Evolutionary conservation across 148 eudicot species (phyloP), one percentile per base, ranked within the genome.

Genomic region (Spergularia bocconei): DNA sequence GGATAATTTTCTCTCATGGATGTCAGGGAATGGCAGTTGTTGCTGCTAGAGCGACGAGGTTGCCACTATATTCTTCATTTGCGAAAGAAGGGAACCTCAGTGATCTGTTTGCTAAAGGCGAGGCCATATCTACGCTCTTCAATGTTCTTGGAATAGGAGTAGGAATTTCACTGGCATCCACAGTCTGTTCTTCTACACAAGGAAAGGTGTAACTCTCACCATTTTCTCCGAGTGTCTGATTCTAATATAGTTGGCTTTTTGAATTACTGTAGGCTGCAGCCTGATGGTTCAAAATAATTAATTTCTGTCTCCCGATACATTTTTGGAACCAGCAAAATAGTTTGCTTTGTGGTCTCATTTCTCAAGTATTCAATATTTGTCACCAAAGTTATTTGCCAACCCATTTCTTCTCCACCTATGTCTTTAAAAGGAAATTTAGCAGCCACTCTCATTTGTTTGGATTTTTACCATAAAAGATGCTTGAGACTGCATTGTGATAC

Each of bases 1-100:
- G 7, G 21, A 55, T 50, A 44, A 19, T 9, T 44, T 56, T 65
- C 25, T 47, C 51, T 64, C 44, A 44, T 69, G 61, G 69, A 82
- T 75, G 61, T 59, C 83, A 94, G 99, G 99, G 99, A 85, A 92
- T 95, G 99, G 99, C 97, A 29, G 87, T 86, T 70, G 99, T 95
- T 79, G 97, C 99, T 69, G 99, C 99, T 59, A 86, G 99, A 85
- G 99, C 99, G 20, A 95, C 99, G 60, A 88, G 99, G 80, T 82
- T 95, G 83, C 99, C 99, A 53, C 76, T 95, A 79, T 95, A 95
- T 82, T 95, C 99, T 80, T 88, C 99, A 21, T 95, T 95, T 88
- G 99, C 99, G 52, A 95, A 90, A 88, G 99, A 95, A 84, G 99
- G 99, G 75, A 95, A 95, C 79, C 91, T 95, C 25, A 95, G 99